Evolutionary conservation across 1,284 basidiomycete species (phyloP).

Genomic region (Uromyces viciae-fabae): DNA sequence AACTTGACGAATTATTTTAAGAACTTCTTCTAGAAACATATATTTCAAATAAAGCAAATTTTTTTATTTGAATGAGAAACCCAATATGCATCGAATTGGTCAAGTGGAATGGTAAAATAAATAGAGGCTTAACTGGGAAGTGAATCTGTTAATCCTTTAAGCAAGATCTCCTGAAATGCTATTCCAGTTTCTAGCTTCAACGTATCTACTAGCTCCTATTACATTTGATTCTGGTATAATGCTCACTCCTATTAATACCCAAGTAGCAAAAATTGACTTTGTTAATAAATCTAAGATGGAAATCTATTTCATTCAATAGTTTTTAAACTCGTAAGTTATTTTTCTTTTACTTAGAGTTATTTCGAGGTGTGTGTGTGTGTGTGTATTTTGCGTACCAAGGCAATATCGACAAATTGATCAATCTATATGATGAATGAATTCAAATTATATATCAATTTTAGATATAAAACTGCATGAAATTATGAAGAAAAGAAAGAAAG

Average conservation of each 20-base stretch:
- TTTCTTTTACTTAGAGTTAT: too few species aligned
- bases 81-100: too few species aligned
- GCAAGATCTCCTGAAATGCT: slow-evolving; percentile 6
- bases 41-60: too few species aligned
- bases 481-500: too few species aligned
- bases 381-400: slow-evolving; percentile 3
- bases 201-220: background rate
- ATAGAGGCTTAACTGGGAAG: background rate
- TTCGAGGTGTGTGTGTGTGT: too few species aligned
- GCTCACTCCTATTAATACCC: slow-evolving; percentile 21
- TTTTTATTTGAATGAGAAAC: too few species aligned
- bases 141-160: background rate
- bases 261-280: slow-evolving; percentile 4
- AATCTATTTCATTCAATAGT: background rate
- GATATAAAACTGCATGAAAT: too few species aligned
- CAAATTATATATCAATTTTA: too few species aligned
- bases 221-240: slow-evolving; percentile 26
- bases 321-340: background rate
- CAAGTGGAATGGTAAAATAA: too few species aligned
- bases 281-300: slow-evolving; percentile 9
- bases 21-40: too few species aligned
- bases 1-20: too few species aligned
- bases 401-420: slow-evolving; percentile 17
- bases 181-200: slow-evolving; percentile 27
- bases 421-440: too few species aligned